phyloP scores from a whole-genome alignment of 805 yeast species.

The Sungouiella blattae region DNA sequence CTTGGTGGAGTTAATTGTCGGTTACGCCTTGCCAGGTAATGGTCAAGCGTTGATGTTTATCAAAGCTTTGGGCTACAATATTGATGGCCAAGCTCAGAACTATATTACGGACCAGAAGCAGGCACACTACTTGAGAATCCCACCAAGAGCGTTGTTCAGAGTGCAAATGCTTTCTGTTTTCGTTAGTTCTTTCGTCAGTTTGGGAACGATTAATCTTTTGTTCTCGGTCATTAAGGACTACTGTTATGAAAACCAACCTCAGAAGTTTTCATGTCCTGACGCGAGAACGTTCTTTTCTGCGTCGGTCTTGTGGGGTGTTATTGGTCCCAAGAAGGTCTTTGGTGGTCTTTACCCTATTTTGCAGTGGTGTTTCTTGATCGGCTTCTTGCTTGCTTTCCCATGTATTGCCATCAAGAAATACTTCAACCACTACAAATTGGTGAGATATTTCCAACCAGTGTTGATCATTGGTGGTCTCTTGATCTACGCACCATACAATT shows the following conservation, averaged over 20 bases:
- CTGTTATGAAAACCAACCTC: conserved; percentile 41
- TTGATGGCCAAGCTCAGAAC: conserved; percentile 54
- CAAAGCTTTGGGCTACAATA: conserved; percentile 56
- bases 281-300: conserved; percentile 45
- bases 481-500: conserved; percentile 31
- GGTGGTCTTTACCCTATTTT: conserved; percentile 30
- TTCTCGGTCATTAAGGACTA: conserved; percentile 26
- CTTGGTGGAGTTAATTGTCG: conserved; percentile 34
- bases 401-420: conserved; percentile 20
- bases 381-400: conserved; percentile 24
- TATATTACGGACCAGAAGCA: conserved; percentile 56
- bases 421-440: conserved; percentile 13
- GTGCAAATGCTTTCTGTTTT: conserved; percentile 23
- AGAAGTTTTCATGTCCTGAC: conserved; percentile 37
- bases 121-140: conserved; percentile 62
- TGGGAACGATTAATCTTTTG: conserved; percentile 24
- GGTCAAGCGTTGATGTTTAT: conserved; percentile 41
- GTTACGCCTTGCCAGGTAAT: conserved; percentile 37
- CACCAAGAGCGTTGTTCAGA: conserved; percentile 58
- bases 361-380: conserved; percentile 34
- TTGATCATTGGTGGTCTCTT: conserved; percentile 31
- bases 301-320: conserved; percentile 61
- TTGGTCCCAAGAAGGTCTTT: conserved; percentile 46
- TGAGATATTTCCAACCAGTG: conserved; percentile 32
- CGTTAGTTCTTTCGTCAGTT: conserved; percentile 18